Conservation (phyloP, 768 basidiomycete genomes). For the Leucocoprinus leucothites region DNA sequence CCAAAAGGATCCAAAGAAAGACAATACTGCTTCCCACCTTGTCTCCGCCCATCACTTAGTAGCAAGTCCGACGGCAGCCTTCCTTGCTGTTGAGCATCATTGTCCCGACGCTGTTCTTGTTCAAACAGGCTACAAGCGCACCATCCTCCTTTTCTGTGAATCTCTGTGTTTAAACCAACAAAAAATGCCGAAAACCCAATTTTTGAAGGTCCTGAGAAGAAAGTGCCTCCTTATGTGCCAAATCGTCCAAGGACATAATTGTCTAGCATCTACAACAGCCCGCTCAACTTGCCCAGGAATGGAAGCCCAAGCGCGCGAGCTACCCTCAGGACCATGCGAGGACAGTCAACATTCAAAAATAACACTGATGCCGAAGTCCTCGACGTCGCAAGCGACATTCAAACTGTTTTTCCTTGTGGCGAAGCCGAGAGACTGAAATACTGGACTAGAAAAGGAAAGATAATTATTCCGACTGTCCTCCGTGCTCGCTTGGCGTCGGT, state of each 20-base stretch:
- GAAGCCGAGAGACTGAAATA: slow-evolving; percentile 25
- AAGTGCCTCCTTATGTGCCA: not conserved
- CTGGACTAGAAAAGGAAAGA: slow-evolving; percentile 34
- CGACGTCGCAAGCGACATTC: not conserved
- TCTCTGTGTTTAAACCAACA: not conserved
- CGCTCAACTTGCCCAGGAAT: not conserved
- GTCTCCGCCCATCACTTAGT: not conserved
- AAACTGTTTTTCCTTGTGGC: slow-evolving; percentile 21
- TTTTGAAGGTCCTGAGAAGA: not conserved
- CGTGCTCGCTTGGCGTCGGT: not conserved
- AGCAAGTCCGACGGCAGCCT: not conserved
- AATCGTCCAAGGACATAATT: not conserved
- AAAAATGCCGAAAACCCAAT: not conserved
- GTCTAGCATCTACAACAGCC: not conserved
- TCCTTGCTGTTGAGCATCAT: too few species aligned
- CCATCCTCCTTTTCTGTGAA: not conserved
- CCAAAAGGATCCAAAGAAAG: not conserved
- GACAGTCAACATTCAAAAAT: not conserved
- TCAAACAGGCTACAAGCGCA: too few species aligned
- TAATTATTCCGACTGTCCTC: slow-evolving; percentile 10
- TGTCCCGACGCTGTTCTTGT: too few species aligned
- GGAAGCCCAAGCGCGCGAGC: not conserved
- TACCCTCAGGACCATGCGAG: not conserved
- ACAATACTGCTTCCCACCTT: not conserved
- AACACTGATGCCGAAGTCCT: not conserved